Evolutionary conservation across 257 asterid genomes (phyloP).

Genomic region (Osmanthus fragrans): DNA sequence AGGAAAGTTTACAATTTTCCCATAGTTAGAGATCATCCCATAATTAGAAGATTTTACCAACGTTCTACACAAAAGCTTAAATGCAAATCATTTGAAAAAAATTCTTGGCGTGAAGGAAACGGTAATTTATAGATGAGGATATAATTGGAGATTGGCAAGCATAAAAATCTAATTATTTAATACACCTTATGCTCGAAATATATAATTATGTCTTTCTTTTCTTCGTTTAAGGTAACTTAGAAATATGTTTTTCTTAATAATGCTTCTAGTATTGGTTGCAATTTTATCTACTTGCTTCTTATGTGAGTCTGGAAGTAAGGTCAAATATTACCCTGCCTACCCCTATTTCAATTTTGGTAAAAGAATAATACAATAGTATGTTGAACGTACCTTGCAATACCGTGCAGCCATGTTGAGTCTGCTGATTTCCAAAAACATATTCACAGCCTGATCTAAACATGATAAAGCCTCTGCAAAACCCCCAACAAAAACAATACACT

Average conservation of each 20-base stretch:
- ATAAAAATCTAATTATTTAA: neutral
- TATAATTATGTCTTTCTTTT: neutral
- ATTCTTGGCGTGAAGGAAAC: too few species aligned
- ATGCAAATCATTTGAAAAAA: conserved; percentile 2
- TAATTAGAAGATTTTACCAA: neutral
- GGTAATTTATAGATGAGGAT: too few species aligned
- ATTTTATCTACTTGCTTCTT: neutral
- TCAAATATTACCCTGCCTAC: neutral
- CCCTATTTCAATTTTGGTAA: neutral
- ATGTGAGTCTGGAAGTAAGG: neutral
- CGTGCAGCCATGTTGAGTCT: conserved; percentile 43
- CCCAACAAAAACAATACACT: conserved; percentile 8
- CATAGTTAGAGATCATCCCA: too few species aligned
- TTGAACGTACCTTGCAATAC: conserved; percentile 36
- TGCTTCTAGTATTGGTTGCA: neutral
- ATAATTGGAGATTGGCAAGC: neutral
- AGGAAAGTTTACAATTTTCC: too few species aligned
- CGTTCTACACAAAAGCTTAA: neutral
- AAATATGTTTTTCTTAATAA: neutral
- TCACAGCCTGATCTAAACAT: conserved; percentile 46
- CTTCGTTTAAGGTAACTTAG: neutral
- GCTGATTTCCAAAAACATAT: conserved; percentile 33
- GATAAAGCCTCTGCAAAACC: conserved; percentile 40
- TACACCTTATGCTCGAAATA: neutral
- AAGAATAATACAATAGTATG: neutral